Base-by-base conservation (phyloP, 1,284 basidiomycete genomes). In the Ganoderma meredithae region DNA sequence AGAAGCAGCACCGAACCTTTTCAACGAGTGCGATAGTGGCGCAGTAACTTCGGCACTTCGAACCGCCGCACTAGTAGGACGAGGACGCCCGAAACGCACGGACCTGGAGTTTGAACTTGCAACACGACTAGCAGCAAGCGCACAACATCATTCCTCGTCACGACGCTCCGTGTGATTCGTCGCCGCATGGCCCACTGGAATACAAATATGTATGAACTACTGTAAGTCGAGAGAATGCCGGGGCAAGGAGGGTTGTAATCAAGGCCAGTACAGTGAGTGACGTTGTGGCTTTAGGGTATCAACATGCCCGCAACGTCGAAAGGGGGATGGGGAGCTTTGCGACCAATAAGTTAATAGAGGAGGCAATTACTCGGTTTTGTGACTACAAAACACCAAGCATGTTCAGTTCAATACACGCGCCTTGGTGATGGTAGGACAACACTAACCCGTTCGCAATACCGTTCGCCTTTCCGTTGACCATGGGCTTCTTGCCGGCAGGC, bases 401-500 rank as follows among this genome's bases (percentile, higher is more conserved):
- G 6, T n/a, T 66, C 39, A 63, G 55, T 36, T 58, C 33, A 40
- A 62, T 39, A 63, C 17, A 27, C 13, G 47, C n/a, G 8, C 19
- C 25, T 10, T 17, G 17, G 22, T 10, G 17, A 8, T 44, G 47
- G 13, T 43, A 39, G 31, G 64, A 47, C 55, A 75, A 43, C 55
- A 75, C 69, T 63, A 70, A 76, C 66, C 79, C 78, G 65, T 79
- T 83, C 43, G 80, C 79, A 49, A 72, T 69, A 47, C 77, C 83
- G 70, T 76, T 75, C 53, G 74, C 71, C 72, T 83, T 85, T 70
- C 81, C 81, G 66, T 81, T 80, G 43, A 72, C 69, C 52, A 77
- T 59, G 22, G 79, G 69, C 71, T 80, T 84, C 79, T 81, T 84
- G 67, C 80, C 79, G 64, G 78, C 80, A 19, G 90, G 86, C 78